Conservation (phyloP, 257 asterid genomes). For the Jacaranda mimosifolia region DNA sequence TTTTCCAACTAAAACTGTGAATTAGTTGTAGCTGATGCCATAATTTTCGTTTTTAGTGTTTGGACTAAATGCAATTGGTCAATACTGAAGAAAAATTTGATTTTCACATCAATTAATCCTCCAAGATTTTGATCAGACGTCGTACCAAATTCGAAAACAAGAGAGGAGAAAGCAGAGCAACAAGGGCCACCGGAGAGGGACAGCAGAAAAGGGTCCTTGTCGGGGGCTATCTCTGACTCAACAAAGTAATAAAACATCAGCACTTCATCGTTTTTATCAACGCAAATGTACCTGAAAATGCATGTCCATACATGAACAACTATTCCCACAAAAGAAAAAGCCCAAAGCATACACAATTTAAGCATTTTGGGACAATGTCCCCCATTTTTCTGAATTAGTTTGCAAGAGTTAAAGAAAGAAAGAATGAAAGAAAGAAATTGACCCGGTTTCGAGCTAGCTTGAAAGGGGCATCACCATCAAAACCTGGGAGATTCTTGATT, state of each 20-base stretch:
- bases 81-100: background rate
- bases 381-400: too few species aligned
- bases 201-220: slow-evolving; percentile 53
- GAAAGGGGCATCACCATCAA: slow-evolving; percentile 42
- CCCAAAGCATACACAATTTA: background rate
- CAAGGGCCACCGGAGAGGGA: slow-evolving; percentile 70
- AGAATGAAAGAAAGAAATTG: background rate
- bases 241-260: slow-evolving; percentile 58
- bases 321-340: background rate
- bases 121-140: background rate
- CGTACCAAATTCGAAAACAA: slow-evolving; percentile 52
- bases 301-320: background rate
- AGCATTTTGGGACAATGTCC: background rate
- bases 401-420: background rate
- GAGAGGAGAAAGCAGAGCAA: slow-evolving; percentile 53
- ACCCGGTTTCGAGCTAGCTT: slow-evolving; percentile 57
- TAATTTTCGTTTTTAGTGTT: too few species aligned
- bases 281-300: slow-evolving; percentile 49
- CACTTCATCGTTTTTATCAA: slow-evolving; percentile 40
- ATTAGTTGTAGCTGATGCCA: too few species aligned
- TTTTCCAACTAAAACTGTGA: too few species aligned
- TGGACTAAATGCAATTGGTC: too few species aligned
- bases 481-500: slow-evolving; percentile 44
- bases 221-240: slow-evolving; percentile 48
- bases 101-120: too few species aligned